phyloP scores from a whole-genome alignment of 257 asterid genomes.

The Solanum megistacrolobum region DNA sequence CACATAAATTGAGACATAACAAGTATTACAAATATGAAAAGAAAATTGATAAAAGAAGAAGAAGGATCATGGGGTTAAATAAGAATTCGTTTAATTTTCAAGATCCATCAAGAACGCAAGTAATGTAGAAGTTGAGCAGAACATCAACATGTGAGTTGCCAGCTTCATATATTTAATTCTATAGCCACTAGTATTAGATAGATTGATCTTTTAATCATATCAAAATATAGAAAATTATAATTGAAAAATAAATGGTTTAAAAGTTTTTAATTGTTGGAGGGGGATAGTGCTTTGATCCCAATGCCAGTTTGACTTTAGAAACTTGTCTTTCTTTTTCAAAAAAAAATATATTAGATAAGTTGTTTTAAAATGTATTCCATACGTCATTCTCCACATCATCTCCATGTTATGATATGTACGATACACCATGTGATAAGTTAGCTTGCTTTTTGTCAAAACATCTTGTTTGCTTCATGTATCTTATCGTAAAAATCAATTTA shows the following conservation, averaged over 20 bases:
- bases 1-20: fast-evolving
- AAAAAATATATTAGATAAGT: neutral
- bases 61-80: neutral
- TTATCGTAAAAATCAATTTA: neutral
- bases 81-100: neutral
- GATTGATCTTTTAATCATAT: neutral
- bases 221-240: no score
- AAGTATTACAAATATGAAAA: neutral
- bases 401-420: neutral
- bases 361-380: neutral
- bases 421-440: neutral
- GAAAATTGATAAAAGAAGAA: neutral
- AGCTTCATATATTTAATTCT: neutral
- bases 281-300: neutral
- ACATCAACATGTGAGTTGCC: conserved; percentile 16
- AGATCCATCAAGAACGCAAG: conserved; percentile 19
- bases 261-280: neutral
- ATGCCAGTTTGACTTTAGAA: neutral
- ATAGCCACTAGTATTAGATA: neutral
- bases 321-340: neutral
- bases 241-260: neutral
- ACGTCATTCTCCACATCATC: neutral
- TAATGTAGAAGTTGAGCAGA: neutral
- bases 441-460: neutral
- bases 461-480: neutral